Evolutionary conservation across 345 rosid species (phyloP).

Genomic region (Punica granatum): DNA sequence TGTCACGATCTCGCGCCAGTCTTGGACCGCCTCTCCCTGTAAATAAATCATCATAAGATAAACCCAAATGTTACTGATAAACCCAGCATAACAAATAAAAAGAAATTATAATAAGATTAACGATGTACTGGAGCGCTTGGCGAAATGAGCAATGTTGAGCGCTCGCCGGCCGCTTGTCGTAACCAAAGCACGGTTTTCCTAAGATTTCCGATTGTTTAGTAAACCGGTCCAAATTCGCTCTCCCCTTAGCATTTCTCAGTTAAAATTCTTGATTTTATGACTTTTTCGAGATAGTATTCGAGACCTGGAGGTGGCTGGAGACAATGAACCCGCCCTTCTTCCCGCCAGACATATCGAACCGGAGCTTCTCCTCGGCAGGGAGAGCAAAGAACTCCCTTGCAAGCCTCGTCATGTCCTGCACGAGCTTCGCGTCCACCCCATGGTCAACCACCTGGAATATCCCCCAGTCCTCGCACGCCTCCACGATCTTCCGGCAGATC

Average conservation of each 20-base stretch:
- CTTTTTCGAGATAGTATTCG: neutral
- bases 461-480: slow-evolving; percentile 90
- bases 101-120: no score
- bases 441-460: slow-evolving; percentile 83
- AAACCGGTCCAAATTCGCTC: no score
- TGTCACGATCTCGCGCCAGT: slow-evolving; percentile 94
- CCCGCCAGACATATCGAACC: slow-evolving; percentile 88
- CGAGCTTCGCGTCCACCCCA: slow-evolving; percentile 47
- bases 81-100: no score
- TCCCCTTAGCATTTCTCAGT: neutral
- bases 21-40: slow-evolving; percentile 87
- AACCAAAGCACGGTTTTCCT: no score
- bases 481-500: slow-evolving; percentile 64
- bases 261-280: neutral
- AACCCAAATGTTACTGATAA: no score
- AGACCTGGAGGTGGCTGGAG: slow-evolving; percentile 92
- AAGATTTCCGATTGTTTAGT: no score
- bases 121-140: no score
- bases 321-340: slow-evolving; percentile 97
- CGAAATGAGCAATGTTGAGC: no score
- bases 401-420: slow-evolving; percentile 33
- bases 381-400: slow-evolving; percentile 77
- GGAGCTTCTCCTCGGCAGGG: slow-evolving; percentile 75
- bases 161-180: no score
- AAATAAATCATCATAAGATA: neutral